Evolutionary conservation across 2,329 filamentous ascomycete genomes (phyloP).

Genomic region (Fusarium fujikuroi): DNA sequence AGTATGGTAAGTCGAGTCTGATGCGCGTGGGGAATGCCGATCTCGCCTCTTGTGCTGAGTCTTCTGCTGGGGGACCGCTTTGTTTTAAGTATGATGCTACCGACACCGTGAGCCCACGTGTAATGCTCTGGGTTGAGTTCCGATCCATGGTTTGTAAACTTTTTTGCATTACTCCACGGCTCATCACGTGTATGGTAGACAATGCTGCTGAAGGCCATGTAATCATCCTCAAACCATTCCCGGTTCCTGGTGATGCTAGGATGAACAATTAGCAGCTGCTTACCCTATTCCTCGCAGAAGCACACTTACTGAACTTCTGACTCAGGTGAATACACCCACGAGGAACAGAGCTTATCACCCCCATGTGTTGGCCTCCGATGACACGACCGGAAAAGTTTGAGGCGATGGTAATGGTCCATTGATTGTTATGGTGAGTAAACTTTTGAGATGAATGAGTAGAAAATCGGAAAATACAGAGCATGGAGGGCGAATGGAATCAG

Average conservation of each 20-base stretch:
- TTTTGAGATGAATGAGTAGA: neutral
- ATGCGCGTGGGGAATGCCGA: neutral
- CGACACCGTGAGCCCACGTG: neutral
- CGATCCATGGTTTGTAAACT: neutral
- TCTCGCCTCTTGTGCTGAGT: fast-evolving
- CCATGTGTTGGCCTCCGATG: fast-evolving
- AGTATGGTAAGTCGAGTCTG: no score
- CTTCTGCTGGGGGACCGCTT: neutral
- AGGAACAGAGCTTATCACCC: fast-evolving
- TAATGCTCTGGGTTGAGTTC: neutral
- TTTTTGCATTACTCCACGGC: neutral
- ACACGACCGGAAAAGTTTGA: neutral
- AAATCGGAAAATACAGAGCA: fast-evolving
- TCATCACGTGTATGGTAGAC: fast-evolving
- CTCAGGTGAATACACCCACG: fast-evolving
- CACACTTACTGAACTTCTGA: neutral
- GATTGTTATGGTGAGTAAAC: neutral
- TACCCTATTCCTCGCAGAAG: fast-evolving
- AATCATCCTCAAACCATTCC: neutral
- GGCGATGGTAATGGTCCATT: no score
- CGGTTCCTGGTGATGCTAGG: neutral
- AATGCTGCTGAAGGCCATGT: neutral
- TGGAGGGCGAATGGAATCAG: fast-evolving
- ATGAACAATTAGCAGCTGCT: neutral
- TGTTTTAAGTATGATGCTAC: neutral